phyloP scores from a whole-genome alignment of 805 yeast species.

The Kluyveromyces starmeri region DNA sequence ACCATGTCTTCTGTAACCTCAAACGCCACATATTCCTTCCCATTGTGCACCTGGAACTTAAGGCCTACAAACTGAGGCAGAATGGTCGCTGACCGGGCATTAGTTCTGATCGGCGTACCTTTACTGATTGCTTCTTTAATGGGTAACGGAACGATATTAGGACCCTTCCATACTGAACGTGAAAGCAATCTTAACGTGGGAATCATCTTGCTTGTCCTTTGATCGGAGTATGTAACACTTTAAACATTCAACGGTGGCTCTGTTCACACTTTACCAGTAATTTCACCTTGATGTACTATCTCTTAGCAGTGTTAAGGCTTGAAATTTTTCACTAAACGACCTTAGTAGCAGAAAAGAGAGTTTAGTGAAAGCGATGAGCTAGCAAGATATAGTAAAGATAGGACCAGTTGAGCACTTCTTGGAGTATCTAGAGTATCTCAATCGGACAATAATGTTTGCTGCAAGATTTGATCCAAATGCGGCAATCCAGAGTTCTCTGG shows the following conservation, averaged over 20 bases:
- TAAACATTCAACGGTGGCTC: neutral
- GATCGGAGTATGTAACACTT: too few relatives aligned
- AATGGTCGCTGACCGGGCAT: constrained; percentile 89
- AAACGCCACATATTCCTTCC: constrained; percentile 84
- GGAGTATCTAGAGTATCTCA: too few relatives aligned
- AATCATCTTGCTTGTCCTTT: constrained; percentile 5
- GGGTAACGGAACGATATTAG: constrained; percentile 92
- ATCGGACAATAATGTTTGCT: constrained; percentile 64
- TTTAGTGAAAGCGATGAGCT: neutral
- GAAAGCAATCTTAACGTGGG: constrained; percentile 32
- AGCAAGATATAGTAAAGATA: too few relatives aligned
- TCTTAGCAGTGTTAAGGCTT: neutral
- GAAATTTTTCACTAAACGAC: constrained; percentile 4
- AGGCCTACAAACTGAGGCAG: constrained; percentile 94
- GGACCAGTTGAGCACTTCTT: too few relatives aligned
- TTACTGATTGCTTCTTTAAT: constrained; percentile 72
- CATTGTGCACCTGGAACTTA: constrained; percentile 91
- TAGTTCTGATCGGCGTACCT: constrained; percentile 87
- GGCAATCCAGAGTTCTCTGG: constrained; percentile 9
- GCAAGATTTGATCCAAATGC: constrained; percentile 50
- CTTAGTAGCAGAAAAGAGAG: too few relatives aligned
- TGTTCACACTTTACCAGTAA: neutral
- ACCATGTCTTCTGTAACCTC: constrained; percentile 93
- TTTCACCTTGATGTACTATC: neutral
- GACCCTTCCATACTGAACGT: constrained; percentile 67